phyloP scores from a whole-genome alignment of 371 early-diverging fungal genomes.

The Globomyces sp. region DNA sequence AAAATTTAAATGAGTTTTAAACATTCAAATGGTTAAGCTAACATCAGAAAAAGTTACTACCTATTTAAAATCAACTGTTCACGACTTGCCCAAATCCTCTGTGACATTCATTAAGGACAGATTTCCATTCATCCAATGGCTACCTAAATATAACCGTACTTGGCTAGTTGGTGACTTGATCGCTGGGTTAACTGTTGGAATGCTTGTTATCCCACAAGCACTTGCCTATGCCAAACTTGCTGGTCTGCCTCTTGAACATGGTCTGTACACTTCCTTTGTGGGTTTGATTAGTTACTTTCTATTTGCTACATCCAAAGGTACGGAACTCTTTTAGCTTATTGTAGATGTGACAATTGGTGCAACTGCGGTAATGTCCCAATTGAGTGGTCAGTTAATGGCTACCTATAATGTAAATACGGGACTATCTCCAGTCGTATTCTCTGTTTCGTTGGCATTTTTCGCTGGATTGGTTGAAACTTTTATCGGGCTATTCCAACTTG shows the following conservation, averaged over 20 bases:
- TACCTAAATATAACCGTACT: constrained; percentile 65
- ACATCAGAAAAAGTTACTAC: no score
- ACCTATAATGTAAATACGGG: constrained; percentile 23
- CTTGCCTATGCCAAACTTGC: constrained; percentile 73
- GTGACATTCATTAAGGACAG: neutral
- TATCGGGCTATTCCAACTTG: constrained; percentile 75
- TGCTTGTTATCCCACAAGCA: constrained; percentile 77
- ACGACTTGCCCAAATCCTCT: constrained; percentile 59
- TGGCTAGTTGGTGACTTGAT: constrained; percentile 82
- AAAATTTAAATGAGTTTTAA: no score
- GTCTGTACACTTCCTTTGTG: constrained; percentile 81
- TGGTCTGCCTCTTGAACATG: constrained; percentile 76
- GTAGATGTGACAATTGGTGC: constrained; percentile 80
- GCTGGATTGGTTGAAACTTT: constrained; percentile 62
- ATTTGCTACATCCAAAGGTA: constrained; percentile 72
- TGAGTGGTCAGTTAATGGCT: constrained; percentile 67
- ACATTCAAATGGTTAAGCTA: no score
- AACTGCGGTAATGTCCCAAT: constrained; percentile 78
- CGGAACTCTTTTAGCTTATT: no score
- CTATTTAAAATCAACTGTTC: no score
- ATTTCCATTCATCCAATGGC: constrained; percentile 70
- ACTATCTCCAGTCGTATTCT: constrained; percentile 53
- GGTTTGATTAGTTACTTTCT: constrained; percentile 74
- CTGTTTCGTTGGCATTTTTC: constrained; percentile 62
- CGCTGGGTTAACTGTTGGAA: constrained; percentile 82